These are phyloP conservation scores for Cyamopsis tetragonoloba DNA, from an alignment of 306 rosid genomes.

Conservation along the genomic window DNA sequence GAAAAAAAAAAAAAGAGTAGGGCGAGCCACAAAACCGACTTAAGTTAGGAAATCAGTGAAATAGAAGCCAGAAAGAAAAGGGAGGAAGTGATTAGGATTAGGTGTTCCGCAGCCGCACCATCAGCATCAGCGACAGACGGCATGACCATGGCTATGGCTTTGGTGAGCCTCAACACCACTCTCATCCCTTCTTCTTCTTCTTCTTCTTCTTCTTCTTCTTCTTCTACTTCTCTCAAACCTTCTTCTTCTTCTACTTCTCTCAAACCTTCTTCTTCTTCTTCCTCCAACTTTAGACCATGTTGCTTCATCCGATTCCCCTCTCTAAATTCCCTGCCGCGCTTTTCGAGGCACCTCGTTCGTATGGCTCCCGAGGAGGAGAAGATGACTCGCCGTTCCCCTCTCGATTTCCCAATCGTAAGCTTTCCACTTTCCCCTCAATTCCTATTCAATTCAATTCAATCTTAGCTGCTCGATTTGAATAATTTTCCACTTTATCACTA, in stretches of 20 bases:
- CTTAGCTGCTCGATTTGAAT: not conserved
- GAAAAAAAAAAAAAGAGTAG: not conserved
- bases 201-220: conserved; percentile 4
- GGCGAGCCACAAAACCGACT: not conserved
- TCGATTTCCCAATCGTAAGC: conserved; percentile 73
- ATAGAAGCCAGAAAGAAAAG: not conserved
- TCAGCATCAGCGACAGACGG: too few relatives aligned
- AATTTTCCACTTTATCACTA: not conserved
- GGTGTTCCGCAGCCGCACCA: conserved; percentile 26
- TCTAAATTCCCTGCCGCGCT: conserved; percentile 3
- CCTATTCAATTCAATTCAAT: not conserved
- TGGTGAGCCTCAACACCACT: conserved; percentile 25
- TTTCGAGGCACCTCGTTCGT: conserved; percentile 44
- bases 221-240: not conserved
- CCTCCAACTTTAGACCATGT: not conserved
- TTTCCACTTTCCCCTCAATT: not conserved
- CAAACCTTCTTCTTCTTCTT: conserved; percentile 18
- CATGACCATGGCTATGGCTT: conserved; percentile 51
- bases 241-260: conserved; percentile 14
- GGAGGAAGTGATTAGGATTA: conserved; percentile 23
- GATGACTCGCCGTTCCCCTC: conserved; percentile 80
- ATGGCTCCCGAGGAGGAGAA: conserved; percentile 91
- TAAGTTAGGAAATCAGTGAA: not conserved
- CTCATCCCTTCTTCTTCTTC: conserved; percentile 11
- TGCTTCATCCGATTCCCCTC: conserved; percentile 5